phyloP scores from a whole-genome alignment of 805 yeast genomes.

The Dipodascus albidus region DNA sequence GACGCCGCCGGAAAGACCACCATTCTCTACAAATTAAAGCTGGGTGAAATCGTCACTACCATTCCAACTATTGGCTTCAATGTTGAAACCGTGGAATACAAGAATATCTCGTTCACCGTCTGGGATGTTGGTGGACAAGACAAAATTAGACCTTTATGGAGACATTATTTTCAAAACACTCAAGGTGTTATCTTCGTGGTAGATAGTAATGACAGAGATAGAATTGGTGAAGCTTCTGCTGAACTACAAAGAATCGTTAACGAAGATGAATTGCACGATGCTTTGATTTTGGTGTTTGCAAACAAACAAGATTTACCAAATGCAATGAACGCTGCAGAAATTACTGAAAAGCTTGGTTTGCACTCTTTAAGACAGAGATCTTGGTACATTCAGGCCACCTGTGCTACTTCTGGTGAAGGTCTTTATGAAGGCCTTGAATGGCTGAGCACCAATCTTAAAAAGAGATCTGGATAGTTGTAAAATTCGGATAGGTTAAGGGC shows the following conservation, averaged over 20 bases:
- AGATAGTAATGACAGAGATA: constrained; percentile 92
- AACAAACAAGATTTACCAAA: constrained; percentile 96
- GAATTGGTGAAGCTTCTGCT: constrained; percentile 92
- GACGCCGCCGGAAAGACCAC: constrained; percentile 98
- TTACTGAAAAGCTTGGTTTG: constrained; percentile 87
- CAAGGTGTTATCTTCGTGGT: constrained; percentile 95
- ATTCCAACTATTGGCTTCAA: constrained; percentile 92
- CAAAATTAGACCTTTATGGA: constrained; percentile 93
- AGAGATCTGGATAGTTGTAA: too few species aligned
- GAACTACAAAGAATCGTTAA: constrained; percentile 92
- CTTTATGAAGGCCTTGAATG: constrained; percentile 91
- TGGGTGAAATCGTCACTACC: constrained; percentile 88
- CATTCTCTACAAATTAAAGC: constrained; percentile 78
- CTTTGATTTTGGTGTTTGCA: constrained; percentile 83
- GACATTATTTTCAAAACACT: constrained; percentile 94
- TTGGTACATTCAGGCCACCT: constrained; percentile 95
- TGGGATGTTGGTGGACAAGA: constrained; percentile 99
- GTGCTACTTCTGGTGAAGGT: constrained; percentile 98
- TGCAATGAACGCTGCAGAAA: constrained; percentile 95
- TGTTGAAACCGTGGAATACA: constrained; percentile 90
- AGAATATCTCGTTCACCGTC: constrained; percentile 86
- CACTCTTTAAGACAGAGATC: constrained; percentile 95
- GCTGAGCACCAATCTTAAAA: constrained; percentile 80
- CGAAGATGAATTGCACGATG: constrained; percentile 93
- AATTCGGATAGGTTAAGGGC: background rate